Evolutionary conservation across 306 rosid species (phyloP).

Genomic region (Rubus parviflorus): DNA sequence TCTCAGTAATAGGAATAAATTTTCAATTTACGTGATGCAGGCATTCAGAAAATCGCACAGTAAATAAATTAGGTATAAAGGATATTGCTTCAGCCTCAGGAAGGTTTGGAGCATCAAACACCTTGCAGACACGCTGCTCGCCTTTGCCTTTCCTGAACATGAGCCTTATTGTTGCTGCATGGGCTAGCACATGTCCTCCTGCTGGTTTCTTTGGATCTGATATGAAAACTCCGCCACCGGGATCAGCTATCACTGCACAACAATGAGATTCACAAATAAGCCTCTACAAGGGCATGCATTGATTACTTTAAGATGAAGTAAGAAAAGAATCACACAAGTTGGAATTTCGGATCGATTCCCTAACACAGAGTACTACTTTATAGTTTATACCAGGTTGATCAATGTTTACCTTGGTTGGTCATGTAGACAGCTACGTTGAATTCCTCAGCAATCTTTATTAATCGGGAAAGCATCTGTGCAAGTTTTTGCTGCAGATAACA

Average conservation of each 20-base stretch:
- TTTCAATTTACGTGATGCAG: background rate
- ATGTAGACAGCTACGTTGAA: conserved; percentile 62
- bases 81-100: conserved; percentile 99
- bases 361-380: background rate
- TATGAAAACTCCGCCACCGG: conserved; percentile 87
- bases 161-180: conserved; percentile 83
- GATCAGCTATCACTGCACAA: conserved; percentile 75
- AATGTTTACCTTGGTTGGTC: conserved; percentile 85
- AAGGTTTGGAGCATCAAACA: conserved; percentile 87
- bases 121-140: conserved; percentile 89
- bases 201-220: conserved; percentile 97
- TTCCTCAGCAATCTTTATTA: conserved; percentile 76
- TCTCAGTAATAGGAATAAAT: background rate
- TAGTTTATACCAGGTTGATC: background rate
- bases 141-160: conserved; percentile 97
- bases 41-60: background rate
- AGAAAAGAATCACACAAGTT: background rate
- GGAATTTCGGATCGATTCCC: background rate
- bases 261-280: conserved; percentile 9
- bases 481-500: conserved; percentile 71
- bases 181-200: conserved; percentile 90
- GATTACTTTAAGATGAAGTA: background rate
- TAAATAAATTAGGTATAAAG: conserved; percentile 32
- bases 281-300: background rate
- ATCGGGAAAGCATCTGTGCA: conserved; percentile 88